Percentiles rank a stretch among this genome's conserved stretches.
phyloP scores from a whole-genome alignment of 2,329 filamentous ascomycete species.

The Aspergillus pseudoviridinutans region DNA sequence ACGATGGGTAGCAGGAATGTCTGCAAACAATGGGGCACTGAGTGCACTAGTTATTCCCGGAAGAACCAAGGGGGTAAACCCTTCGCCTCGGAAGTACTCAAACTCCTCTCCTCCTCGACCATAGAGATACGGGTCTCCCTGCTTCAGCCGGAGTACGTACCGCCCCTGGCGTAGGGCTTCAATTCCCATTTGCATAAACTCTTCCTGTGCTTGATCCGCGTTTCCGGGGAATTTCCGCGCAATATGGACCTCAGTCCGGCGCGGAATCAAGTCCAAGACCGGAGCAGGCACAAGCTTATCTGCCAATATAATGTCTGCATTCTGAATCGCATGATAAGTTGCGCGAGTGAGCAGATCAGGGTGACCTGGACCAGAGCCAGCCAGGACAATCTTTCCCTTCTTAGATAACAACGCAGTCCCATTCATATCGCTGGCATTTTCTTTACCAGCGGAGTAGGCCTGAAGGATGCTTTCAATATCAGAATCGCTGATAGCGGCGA shows the following conservation, averaged over 20 bases:
- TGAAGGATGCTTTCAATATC: slow-evolving; percentile 75
- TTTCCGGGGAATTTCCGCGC: slow-evolving; percentile 97
- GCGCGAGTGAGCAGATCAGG: slow-evolving; percentile 80
- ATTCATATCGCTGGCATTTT: slow-evolving; percentile 13
- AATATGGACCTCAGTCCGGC: slow-evolving; percentile 83
- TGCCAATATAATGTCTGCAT: slow-evolving; percentile 47
- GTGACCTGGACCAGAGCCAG: slow-evolving; percentile 88
- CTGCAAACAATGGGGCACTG: slow-evolving; percentile 81
- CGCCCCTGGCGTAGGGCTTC: slow-evolving; percentile 65
- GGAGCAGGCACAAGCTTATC: slow-evolving; percentile 64
- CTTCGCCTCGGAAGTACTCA: slow-evolving; percentile 70
- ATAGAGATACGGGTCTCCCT: slow-evolving; percentile 95
- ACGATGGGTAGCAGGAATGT: slow-evolving; percentile 82
- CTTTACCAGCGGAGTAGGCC: slow-evolving; percentile 54
- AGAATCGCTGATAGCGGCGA: slow-evolving; percentile 73
- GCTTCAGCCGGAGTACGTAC: slow-evolving; percentile 84
- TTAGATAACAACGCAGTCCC: slow-evolving; percentile 18
- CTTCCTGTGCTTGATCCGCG: slow-evolving; percentile 86
- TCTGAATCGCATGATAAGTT: slow-evolving; percentile 46
- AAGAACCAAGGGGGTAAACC: slow-evolving; percentile 68
- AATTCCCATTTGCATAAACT: slow-evolving; percentile 76
- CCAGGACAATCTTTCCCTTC: slow-evolving; percentile 74
- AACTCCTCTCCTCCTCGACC: slow-evolving; percentile 92
- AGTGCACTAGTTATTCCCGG: slow-evolving; percentile 89
- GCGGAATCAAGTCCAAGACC: slow-evolving; percentile 84